Conservation (phyloP, 305 asterid genomes). For the Fraxinus xanthoxyloides region DNA sequence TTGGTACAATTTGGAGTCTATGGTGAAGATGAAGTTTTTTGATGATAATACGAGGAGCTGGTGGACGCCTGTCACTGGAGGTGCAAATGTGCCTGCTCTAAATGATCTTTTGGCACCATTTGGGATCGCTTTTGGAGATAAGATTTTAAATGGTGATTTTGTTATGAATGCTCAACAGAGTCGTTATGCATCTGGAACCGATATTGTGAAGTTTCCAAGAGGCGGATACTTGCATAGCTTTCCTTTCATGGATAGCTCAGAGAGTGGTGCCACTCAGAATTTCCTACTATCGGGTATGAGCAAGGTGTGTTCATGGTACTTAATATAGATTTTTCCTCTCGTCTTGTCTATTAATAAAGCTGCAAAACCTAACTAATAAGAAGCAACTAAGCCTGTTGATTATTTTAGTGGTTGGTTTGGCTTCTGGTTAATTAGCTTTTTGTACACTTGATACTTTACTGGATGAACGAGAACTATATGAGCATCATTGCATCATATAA, state of each 20-base stretch:
- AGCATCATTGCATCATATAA: neutral
- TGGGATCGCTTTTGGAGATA: conserved; percentile 96
- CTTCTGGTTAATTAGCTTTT: conserved; percentile 6
- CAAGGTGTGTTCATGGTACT: conserved; percentile 52
- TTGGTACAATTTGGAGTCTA: conserved; percentile 95
- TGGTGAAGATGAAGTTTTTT: conserved; percentile 97
- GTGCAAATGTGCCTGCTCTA: conserved; percentile 92
- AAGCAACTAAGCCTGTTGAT: neutral
- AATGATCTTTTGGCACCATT: conserved; percentile 92
- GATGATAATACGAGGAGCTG: conserved; percentile 97
- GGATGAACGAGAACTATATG: neutral
- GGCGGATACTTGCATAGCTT: conserved; percentile 95
- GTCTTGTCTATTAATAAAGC: conserved; percentile 1
- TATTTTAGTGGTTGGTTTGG: neutral
- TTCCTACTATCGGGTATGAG: conserved; percentile 77
- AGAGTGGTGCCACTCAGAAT: conserved; percentile 94
- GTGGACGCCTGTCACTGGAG: conserved; percentile 99
- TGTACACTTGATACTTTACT: neutral
- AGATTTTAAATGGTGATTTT: conserved; percentile 94
- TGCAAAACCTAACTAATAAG: neutral
- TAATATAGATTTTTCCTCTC: neutral
- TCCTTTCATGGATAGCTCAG: conserved; percentile 94
- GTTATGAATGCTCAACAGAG: conserved; percentile 84
- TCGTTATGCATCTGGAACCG: conserved; percentile 96
- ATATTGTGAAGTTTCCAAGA: conserved; percentile 81